Base-by-base conservation (phyloP, 2,329 filamentous ascomycete species). In the Myriosclerotinia scirpicola region DNA sequence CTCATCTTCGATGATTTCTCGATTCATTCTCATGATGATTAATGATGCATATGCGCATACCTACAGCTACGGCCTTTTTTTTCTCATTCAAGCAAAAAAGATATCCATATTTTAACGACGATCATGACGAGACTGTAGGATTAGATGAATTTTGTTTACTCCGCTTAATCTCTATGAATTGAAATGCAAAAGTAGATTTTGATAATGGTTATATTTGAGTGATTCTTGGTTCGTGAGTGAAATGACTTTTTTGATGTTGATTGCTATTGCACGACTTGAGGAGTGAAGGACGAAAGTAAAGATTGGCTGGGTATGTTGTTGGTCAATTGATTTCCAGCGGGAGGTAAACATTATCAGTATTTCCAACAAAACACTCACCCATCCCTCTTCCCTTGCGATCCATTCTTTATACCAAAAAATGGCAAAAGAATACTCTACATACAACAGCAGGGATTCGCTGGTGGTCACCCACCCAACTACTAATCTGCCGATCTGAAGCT, bases 81-180 rank as follows among this genome's bases (percentile, higher is more conserved):
- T 60, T 26, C 17, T 20, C 8, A 26, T 11, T 50, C 14, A n/a
- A 50, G 44, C 44, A n/a, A 40, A 50, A 50, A 61, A 22, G 58
- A 61, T 61, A 61, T 61, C 58, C 58, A 61, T 50, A 61, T 61
- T 61, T 60, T 61, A 61, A 61, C 58, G 58, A 61, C 44, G 44
- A 61, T 61, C 44, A 61, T 22, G 58, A 61, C 58, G 30, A 61
- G 44, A 50, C 50, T 61, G 58, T 61, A 61, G 46, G 5, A 61
- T 36, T 61, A 61, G 44, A 61, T 36, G 58, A 50, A 8, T 38
- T 60, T 50, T 15, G 38, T 61, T 38, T 20, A 50, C 58, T 61
- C n/a, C 14, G 58, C 44, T 61, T 61, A 50, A 20, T 40, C 7
- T 61, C 50, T 38, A 61, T 50, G 44, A 61, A 40, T 26, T 50